phyloP scores from a whole-genome alignment of 2,329 filamentous ascomycete species.

The Pezicula rhizophila region DNA sequence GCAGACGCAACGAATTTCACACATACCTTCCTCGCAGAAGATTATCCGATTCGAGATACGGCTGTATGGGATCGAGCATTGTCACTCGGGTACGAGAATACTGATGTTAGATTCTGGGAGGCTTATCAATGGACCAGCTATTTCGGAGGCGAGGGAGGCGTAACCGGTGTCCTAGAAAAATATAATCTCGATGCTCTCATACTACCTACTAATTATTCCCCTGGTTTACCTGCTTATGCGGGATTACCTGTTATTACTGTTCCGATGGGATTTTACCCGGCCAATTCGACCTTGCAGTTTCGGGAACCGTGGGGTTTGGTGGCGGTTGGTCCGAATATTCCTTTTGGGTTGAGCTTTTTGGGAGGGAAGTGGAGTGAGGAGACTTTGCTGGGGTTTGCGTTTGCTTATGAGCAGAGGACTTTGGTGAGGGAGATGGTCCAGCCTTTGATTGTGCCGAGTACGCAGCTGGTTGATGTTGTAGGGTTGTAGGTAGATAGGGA shows the following conservation, averaged over 20 bases:
- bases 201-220: constrained; percentile 45
- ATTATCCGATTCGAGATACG: constrained; percentile 57
- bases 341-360: constrained; percentile 59
- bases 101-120: constrained; percentile 48
- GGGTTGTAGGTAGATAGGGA: no score
- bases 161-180: constrained; percentile 52
- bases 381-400: constrained; percentile 57
- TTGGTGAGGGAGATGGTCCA: constrained; percentile 38
- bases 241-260: constrained; percentile 58
- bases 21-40: constrained; percentile 43
- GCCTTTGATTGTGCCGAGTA: constrained; percentile 31
- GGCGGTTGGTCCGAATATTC: constrained; percentile 44
- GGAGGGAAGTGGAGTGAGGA: constrained; percentile 56
- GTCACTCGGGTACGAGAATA: constrained; percentile 48
- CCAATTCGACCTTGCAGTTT: constrained; percentile 35
- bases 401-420: constrained; percentile 53
- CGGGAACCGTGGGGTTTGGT: constrained; percentile 44
- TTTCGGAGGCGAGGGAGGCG: constrained; percentile 51
- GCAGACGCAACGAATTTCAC: constrained; percentile 50
- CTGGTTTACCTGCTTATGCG: constrained; percentile 45
- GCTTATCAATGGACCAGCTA: constrained; percentile 46
- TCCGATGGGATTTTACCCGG: constrained; percentile 51
- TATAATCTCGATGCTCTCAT: constrained; percentile 56
- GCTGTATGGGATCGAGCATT: constrained; percentile 48
- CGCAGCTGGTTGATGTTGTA: constrained; percentile 8